Evolutionary conservation across 768 basidiomycete species (phyloP).

Genomic region (Podaxis sp.): DNA sequence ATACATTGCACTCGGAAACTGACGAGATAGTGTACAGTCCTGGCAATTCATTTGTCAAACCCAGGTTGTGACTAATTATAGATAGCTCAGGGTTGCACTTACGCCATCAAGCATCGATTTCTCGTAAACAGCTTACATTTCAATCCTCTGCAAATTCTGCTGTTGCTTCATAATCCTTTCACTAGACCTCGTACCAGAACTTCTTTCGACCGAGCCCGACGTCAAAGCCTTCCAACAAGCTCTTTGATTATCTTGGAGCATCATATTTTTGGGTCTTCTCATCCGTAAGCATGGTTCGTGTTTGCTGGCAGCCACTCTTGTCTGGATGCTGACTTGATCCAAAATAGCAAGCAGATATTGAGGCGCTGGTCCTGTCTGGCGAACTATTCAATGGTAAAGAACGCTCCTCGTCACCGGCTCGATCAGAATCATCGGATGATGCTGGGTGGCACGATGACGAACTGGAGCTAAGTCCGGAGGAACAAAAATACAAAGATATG

Average conservation of each 20-base stretch:
- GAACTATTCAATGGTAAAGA: constrained; percentile 59
- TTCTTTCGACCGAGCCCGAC: background rate
- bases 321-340: background rate
- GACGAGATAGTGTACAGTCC: background rate
- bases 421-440: constrained; percentile 58
- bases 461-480: constrained; percentile 31
- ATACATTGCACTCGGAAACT: background rate
- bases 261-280: background rate
- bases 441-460: constrained; percentile 56
- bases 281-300: constrained; percentile 4
- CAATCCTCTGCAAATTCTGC: background rate
- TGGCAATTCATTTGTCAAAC: background rate
- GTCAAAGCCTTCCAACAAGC: background rate
- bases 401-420: constrained; percentile 60
- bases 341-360: constrained; percentile 46
- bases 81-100: background rate
- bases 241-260: background rate
- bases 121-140: background rate
- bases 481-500: constrained; percentile 36
- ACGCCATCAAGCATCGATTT: background rate
- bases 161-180: background rate
- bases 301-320: background rate
- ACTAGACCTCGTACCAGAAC: background rate
- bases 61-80: background rate
- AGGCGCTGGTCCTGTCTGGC: constrained; percentile 75